Percentiles rank a stretch among this genome's conserved stretches.
phyloP scores from a whole-genome alignment of 2,329 filamentous ascomycete genomes.

The Ambrosiella cleistominuta region DNA sequence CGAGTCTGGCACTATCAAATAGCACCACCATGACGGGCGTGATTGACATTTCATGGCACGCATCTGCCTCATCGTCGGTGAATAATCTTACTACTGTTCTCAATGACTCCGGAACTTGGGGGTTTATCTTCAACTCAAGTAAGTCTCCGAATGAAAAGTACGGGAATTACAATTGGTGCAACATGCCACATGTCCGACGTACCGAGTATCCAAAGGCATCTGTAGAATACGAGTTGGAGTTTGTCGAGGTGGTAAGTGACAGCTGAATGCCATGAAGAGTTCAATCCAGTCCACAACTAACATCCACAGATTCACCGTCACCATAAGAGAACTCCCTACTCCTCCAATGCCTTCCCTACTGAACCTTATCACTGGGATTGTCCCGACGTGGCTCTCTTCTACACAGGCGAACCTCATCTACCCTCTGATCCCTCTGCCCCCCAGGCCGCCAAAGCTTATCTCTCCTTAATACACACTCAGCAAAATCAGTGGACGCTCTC shows the following conservation, averaged over 20 bases:
- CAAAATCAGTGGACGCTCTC: constrained; percentile 47
- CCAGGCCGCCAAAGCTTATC: constrained; percentile 31
- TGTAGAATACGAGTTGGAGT: constrained; percentile 45
- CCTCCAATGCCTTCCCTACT: constrained; percentile 56
- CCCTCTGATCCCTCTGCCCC: constrained; percentile 30
- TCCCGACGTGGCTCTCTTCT: constrained; percentile 50
- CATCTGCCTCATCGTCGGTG: constrained; percentile 35
- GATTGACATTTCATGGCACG: constrained; percentile 36
- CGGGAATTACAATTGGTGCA: constrained; percentile 63
- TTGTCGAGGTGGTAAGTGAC: constrained; percentile 52
- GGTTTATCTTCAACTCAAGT: constrained; percentile 57
- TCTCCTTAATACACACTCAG: constrained; percentile 42
- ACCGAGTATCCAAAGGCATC: constrained; percentile 42
- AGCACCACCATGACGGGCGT: constrained; percentile 6
- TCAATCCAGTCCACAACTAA: background rate
- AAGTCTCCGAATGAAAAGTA: constrained; percentile 36
- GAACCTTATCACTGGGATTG: constrained; percentile 62
- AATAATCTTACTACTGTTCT: constrained; percentile 45
- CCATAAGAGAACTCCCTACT: constrained; percentile 71
- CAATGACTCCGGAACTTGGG: constrained; percentile 44
- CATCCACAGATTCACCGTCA: constrained; percentile 51
- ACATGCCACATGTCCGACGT: constrained; percentile 67
- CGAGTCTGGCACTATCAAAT: background rate
- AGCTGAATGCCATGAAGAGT: background rate
- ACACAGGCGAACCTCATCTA: constrained; percentile 43